phyloP scores from a whole-genome alignment of 2,329 filamentous ascomycete genomes.

The Tolypocladium nubicola region DNA sequence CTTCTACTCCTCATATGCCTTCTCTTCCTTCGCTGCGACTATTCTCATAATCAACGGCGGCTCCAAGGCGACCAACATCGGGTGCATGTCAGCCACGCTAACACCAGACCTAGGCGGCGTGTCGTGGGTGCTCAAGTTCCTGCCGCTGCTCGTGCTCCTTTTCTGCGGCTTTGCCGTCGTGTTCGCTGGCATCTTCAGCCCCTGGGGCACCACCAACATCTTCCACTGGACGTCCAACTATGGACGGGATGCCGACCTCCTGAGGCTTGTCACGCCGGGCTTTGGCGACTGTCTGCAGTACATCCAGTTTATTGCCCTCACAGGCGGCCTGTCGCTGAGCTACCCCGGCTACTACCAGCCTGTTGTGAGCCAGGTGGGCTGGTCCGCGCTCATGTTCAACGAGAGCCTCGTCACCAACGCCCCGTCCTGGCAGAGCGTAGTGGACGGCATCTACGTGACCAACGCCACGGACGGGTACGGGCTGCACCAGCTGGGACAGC shows the following conservation, averaged over 20 bases:
- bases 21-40: constrained; percentile 68
- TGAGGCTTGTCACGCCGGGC: constrained; percentile 86
- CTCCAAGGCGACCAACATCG: constrained; percentile 48
- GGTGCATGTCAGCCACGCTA: constrained; percentile 71
- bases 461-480: constrained; percentile 77
- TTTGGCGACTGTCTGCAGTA: constrained; percentile 97
- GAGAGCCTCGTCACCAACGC: constrained; percentile 69
- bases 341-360: constrained; percentile 96
- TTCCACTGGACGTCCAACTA: constrained; percentile 99
- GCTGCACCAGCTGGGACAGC: constrained; percentile 66
- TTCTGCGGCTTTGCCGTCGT: constrained; percentile 75
- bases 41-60: constrained; percentile 71
- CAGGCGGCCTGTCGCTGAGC: constrained; percentile 73
- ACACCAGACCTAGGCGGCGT: constrained; percentile 73
- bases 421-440: constrained; percentile 53
- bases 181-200: constrained; percentile 77
- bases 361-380: constrained; percentile 74
- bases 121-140: constrained; percentile 58
- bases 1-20: constrained; percentile 74
- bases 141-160: constrained; percentile 69
- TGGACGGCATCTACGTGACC: constrained; percentile 79
- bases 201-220: constrained; percentile 83
- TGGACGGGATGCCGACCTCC: constrained; percentile 81
- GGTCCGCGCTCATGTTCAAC: constrained; percentile 91
- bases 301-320: constrained; percentile 83